These are phyloP conservation scores for Quercus aquifolioides DNA, from an alignment of 306 rosid species.

Conservation along the genomic window DNA sequence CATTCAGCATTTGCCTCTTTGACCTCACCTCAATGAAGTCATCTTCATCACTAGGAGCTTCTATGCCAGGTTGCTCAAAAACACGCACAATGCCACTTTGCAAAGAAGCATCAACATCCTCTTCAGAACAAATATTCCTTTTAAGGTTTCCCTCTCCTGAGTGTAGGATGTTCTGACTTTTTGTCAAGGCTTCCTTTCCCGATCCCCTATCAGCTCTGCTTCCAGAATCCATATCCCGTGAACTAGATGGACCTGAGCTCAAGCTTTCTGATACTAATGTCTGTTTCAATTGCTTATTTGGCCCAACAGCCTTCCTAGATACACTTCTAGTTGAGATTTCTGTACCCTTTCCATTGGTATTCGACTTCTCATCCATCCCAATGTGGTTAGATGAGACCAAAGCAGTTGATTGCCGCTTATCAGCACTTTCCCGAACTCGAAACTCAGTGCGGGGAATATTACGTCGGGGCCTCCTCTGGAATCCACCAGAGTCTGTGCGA, in stretches of 20 bases:
- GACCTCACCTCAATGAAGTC: conserved; percentile 98
- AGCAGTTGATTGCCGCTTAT: conserved; percentile 51
- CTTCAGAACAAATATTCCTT: conserved; percentile 69
- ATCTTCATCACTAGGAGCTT: conserved; percentile 95
- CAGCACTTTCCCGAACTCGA: conserved; percentile 67
- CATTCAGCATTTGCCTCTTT: conserved; percentile 94
- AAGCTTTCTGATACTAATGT: conserved; percentile 31
- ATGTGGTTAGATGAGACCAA: conserved; percentile 39
- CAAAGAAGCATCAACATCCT: conserved; percentile 77
- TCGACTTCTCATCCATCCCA: conserved; percentile 47
- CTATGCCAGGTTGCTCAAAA: conserved; percentile 96
- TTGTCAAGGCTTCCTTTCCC: conserved; percentile 45
- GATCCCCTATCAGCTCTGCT: conserved; percentile 48
- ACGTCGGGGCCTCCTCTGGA: conserved; percentile 63
- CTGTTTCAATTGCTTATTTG: conserved; percentile 50
- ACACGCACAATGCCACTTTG: conserved; percentile 92
- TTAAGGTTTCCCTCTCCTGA: conserved; percentile 72
- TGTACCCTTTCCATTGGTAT: conserved; percentile 42
- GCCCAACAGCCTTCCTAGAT: conserved; percentile 40
- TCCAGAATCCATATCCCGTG: conserved; percentile 47
- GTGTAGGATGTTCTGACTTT: conserved; percentile 43
- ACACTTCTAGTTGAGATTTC: conserved; percentile 49
- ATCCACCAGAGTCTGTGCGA: conserved; percentile 49
- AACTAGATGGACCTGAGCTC: conserved; percentile 31
- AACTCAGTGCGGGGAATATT: conserved; percentile 77